Evolutionary conservation across 2,329 filamentous ascomycete genomes (phyloP).

Genomic region (Trichophyton simii): DNA sequence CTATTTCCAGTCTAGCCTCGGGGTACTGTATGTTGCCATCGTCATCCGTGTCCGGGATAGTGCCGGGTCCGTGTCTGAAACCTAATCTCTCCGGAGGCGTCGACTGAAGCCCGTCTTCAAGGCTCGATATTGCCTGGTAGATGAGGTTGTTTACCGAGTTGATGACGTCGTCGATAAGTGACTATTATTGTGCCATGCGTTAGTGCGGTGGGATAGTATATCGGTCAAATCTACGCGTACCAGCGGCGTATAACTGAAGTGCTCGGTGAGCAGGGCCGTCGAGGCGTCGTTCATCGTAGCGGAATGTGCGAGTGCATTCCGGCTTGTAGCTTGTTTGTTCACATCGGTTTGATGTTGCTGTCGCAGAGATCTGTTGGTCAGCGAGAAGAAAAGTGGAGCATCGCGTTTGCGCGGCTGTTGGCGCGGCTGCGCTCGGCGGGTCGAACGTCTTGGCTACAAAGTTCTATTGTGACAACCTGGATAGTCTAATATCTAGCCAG

Average conservation of each 20-base stretch:
- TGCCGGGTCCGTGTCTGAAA: slow-evolving; percentile 47
- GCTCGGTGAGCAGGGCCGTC: slow-evolving; percentile 70
- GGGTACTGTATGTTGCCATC: slow-evolving; percentile 37
- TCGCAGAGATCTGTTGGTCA: no score
- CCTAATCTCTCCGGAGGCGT: slow-evolving; percentile 66
- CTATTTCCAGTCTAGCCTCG: slow-evolving; percentile 58
- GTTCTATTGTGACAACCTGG: no score
- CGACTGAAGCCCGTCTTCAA: slow-evolving; percentile 68
- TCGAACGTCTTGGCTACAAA: no score
- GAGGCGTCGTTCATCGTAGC: slow-evolving; percentile 32
- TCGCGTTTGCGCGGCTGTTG: no score
- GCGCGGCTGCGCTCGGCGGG: no score
- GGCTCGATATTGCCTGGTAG: slow-evolving; percentile 74
- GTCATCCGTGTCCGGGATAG: slow-evolving; percentile 35
- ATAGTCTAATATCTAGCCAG: no score
- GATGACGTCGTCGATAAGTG: slow-evolving; percentile 93
- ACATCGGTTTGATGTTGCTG: no score
- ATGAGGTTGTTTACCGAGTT: slow-evolving; percentile 91
- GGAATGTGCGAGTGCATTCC: not conserved
- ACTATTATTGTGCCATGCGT: slow-evolving; percentile 41
- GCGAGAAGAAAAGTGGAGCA: no score
- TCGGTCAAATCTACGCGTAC: slow-evolving; percentile 43
- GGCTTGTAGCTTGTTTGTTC: not conserved
- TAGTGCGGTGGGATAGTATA: not conserved
- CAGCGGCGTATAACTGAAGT: slow-evolving; percentile 86